These are phyloP conservation scores for Boletus insuetus DNA, from an alignment of 768 basidiomycete species.

Conservation along the genomic window DNA sequence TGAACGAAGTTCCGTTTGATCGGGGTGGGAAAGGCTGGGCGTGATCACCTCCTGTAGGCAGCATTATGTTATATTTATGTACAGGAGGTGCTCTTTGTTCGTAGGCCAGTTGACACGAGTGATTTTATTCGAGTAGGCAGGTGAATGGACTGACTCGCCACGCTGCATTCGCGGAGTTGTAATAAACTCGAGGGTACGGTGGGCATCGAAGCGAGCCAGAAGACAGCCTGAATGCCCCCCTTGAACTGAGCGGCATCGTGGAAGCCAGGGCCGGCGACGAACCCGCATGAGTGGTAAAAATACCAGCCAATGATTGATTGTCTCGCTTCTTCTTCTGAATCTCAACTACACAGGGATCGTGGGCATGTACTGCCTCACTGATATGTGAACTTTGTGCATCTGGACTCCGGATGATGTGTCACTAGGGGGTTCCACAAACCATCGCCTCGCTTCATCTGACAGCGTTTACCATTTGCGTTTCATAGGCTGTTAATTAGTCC, in stretches of 20 bases:
- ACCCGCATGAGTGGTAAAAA: constrained; percentile 24
- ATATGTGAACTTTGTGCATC: constrained; percentile 24
- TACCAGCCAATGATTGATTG: constrained; percentile 20
- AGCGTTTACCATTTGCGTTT: constrained; percentile 26
- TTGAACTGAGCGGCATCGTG: constrained; percentile 4
- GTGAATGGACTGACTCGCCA: constrained; percentile 12
- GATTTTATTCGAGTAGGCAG: constrained; percentile 4
- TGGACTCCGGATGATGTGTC: constrained; percentile 17
- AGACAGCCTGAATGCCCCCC: neutral
- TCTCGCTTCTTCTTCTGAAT: constrained; percentile 10
- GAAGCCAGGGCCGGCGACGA: constrained; percentile 6
- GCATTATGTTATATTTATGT: constrained; percentile 18
- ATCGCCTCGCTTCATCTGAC: constrained; percentile 22
- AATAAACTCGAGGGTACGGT: constrained; percentile 15
- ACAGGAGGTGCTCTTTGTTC: constrained; percentile 4
- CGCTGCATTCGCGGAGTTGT: constrained; percentile 34
- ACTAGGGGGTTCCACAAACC: constrained; percentile 19
- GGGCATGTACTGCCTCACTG: constrained; percentile 25
- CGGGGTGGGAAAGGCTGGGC: constrained; percentile 9
- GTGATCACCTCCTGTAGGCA: neutral
- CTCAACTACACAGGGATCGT: constrained; percentile 16
- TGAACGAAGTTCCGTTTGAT: constrained; percentile 5
- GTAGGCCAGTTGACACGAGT: neutral
- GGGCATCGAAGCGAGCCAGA: neutral
- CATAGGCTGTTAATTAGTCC: constrained; percentile 30